These are phyloP conservation scores for Pseudocercospora fuligena DNA, from an alignment of 2,329 filamentous ascomycete species.

Conservation along the genomic window DNA sequence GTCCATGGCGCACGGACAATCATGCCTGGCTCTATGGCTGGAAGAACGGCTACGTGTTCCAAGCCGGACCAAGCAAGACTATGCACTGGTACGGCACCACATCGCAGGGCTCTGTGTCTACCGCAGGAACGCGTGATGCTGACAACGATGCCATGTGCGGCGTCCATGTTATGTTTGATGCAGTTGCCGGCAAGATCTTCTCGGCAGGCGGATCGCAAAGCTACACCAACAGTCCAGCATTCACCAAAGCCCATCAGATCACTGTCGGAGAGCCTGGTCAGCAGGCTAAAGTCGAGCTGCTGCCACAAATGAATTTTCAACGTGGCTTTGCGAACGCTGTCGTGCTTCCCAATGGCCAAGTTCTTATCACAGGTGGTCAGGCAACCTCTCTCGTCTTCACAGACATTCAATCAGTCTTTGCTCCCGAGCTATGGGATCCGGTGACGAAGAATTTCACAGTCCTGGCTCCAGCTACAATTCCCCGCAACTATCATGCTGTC, in stretches of 20 bases:
- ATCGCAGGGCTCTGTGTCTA: conserved; percentile 47
- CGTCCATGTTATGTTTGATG: conserved; percentile 62
- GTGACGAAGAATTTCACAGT: conserved; percentile 25
- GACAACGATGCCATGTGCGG: conserved; percentile 61
- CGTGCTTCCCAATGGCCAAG: conserved; percentile 43
- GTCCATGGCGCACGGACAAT: conserved; percentile 56
- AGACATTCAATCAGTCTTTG: conserved; percentile 28
- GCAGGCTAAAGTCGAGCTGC: conserved; percentile 30
- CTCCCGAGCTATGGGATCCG: conserved; percentile 32
- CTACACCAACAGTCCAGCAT: conserved; percentile 52
- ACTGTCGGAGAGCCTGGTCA: conserved; percentile 46
- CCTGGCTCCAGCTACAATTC: conserved; percentile 39
- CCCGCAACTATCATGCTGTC: conserved; percentile 58
- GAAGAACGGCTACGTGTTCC: conserved; percentile 56
- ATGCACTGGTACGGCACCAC: conserved; percentile 63
- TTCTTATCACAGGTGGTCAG: conserved; percentile 43
- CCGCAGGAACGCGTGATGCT: conserved; percentile 52
- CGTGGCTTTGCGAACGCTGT: conserved; percentile 37
- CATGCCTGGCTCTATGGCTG: conserved; percentile 61
- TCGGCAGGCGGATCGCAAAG: conserved; percentile 55
- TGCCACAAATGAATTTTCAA: conserved; percentile 37
- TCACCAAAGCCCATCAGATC: conserved; percentile 55
- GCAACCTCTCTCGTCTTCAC: conserved; percentile 29
- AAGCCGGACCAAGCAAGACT: conserved; percentile 58
- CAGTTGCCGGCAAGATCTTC: conserved; percentile 59